Base-by-base conservation (phyloP, 2,329 filamentous ascomycete genomes). In the Ophiostoma piceae region DNA sequence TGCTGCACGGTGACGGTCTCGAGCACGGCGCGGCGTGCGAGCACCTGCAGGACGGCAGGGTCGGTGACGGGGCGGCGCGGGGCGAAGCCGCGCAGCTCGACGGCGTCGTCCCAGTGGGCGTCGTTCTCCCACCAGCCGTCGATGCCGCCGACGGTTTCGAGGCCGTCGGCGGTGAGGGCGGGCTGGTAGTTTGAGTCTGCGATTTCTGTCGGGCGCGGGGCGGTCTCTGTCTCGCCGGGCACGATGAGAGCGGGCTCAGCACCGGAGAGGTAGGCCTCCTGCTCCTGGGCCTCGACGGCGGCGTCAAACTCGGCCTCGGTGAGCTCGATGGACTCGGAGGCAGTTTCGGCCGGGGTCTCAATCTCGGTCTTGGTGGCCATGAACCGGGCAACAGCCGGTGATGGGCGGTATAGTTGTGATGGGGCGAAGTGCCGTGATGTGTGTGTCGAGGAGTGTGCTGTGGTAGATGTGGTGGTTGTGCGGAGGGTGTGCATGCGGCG, bases 51-150 rank as follows among this genome's bases (percentile, higher is more conserved):
- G 12, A 84, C 74, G 0, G 76, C 77, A 35, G 78, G 76, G 41
- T 86, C 82, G 37, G 77, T 75, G 9, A 84, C 78, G 75, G 79
- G 82, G 1, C 77, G 74, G 6, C 74, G 70, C 47, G 77, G 77
- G 67, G 77, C 78, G 73, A 87, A 87, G 1, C 80, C 79, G 19
- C 74, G 75, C 72, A 84, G 83, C 67, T 79, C 74, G 74, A 80
- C 82, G 71, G 81, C 80, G 51, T 78, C 70, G 66, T 79, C 79
- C 84, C 85, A 87, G 74, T 86, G 80, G n/a, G 79, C 79, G n/a
- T 78, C 77, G 68, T 79, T 76, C 8, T 86, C 80, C 85, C 85
- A 88, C 85, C 85, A 88, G 35, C 77, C 77, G 43, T 77, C 77
- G 51, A 86, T 71, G 0, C 82, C 79, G 57, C 81, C 81, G 14